Conservation (phyloP, 2,329 filamentous ascomycete species). For the Corinectria fuckeliana region DNA sequence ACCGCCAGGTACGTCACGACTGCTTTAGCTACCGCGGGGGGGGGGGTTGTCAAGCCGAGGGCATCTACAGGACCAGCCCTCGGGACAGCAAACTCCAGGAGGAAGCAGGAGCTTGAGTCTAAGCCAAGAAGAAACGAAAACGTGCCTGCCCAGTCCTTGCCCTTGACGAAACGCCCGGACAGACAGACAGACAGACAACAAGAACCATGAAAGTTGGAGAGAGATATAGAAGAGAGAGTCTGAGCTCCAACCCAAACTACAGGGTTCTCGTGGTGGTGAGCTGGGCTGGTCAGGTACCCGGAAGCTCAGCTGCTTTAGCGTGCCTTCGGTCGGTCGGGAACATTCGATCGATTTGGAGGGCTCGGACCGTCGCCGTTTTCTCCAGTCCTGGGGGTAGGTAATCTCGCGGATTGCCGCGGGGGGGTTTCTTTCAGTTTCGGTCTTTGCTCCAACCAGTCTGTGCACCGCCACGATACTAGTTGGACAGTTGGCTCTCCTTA, state of each 20-base stretch:
- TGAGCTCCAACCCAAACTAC: neutral
- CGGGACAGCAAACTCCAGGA: neutral
- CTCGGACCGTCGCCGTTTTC: too few species aligned
- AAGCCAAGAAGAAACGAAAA: neutral
- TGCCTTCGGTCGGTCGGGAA: too few species aligned
- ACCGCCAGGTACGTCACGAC: neutral
- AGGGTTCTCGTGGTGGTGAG: neutral
- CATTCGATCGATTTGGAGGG: too few species aligned
- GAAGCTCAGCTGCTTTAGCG: too few species aligned
- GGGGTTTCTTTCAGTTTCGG: too few species aligned
- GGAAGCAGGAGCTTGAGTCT: neutral
- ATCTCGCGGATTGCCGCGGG: too few species aligned
- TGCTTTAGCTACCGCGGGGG: neutral
- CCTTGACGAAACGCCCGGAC: neutral
- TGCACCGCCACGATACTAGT: too few species aligned
- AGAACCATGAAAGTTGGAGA: too few species aligned
- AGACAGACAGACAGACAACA: neutral
- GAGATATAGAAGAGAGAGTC: neutral
- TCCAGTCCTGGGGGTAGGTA: too few species aligned
- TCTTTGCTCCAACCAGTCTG: too few species aligned
- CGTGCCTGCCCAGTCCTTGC: neutral
- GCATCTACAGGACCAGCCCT: neutral
- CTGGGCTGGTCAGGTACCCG: too few species aligned
- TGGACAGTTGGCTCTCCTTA: too few species aligned
- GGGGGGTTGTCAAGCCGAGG: neutral